Evolutionary conservation across 495 filamentous ascomycete genomes (phyloP), one percentile per base, ranked within the genome.

Genomic region (Aspergillus diversus): DNA sequence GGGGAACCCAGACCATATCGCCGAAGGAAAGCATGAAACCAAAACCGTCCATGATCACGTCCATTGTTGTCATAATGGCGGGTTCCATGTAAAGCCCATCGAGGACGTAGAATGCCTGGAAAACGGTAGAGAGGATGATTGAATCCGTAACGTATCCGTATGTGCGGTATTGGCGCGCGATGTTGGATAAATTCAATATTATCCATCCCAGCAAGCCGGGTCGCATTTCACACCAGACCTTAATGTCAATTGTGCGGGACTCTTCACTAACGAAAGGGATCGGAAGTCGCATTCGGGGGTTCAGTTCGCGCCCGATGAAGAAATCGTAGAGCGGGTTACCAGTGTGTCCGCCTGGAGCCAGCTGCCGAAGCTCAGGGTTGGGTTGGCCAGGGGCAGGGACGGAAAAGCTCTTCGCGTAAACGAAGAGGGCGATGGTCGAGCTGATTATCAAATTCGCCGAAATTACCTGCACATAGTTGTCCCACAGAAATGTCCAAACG

Each of bases 11-110:
- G 67, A 89, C 91, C 5, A 97, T 81, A 69, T 98, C 95, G 37
- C 94, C 95, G 66, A 97, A 98, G 3, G 90, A 81, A n/a, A 99
- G 79, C 95, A 99, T 99, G 74, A 90, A 92, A 50, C 95, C 96
- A 68, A 98, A 97, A 13, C 95, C 96, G 69, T 99, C 95, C 69
- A 87, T 91, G 60, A 88, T 96, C 70, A 98, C 90, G 74, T 99
- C 96, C 77, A 99, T 97, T 9, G 92, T 97, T 3, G 96, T 98
- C 67, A 99, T 81, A 63, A 99, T 88, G 1, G 94, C 89, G 0
- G 92, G 84, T 73, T 99, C 95, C 87, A 93, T 93, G 77, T 88
- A 92, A n/a, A 91, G 83, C 0, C 85, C 83, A 73, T 99, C 96
- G 55, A 97, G 77, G 4, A 94, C 87, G 72, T 98, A 98, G 61